Percentiles rank a stretch among this genome's conserved stretches.
These are phyloP conservation scores for Prunus davidiana DNA, from an alignment of 306 rosid genomes.

Conservation along the genomic window DNA sequence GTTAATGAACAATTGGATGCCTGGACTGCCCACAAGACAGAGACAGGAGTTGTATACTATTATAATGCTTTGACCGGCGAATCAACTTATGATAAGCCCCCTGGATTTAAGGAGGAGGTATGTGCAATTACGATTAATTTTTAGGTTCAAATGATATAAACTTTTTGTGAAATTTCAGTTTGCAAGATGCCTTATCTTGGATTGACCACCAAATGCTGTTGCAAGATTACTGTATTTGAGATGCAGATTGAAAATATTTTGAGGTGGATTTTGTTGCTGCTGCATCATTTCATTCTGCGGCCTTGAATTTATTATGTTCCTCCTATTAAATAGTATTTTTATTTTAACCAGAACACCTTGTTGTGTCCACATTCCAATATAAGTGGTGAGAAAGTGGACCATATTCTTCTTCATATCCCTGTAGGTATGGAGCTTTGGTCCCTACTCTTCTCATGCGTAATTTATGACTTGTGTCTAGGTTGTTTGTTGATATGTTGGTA, in stretches of 20 bases:
- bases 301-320: not conserved
- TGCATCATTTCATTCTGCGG: constrained; percentile 9
- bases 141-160: not conserved
- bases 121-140: constrained; percentile 10
- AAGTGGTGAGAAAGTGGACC: constrained; percentile 24
- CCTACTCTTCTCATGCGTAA: constrained; percentile 1
- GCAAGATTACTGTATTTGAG: not conserved
- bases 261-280: not conserved
- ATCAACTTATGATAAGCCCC: constrained; percentile 86
- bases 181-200: not conserved
- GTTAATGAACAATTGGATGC: constrained; percentile 59
- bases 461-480: not conserved
- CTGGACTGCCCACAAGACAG: constrained; percentile 94
- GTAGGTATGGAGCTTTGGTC: constrained; percentile 27
- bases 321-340: constrained; percentile 3
- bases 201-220: not conserved
- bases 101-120: constrained; percentile 87
- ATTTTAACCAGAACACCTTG: constrained; percentile 15
- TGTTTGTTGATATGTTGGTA: not conserved
- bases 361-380: constrained; percentile 20
- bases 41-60: constrained; percentile 76
- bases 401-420: constrained; percentile 17
- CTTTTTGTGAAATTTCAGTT: not conserved
- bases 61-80: constrained; percentile 82
- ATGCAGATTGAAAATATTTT: not conserved